Base-by-base conservation (phyloP, 495 filamentous ascomycete species). In the Neurospora sp. region DNA sequence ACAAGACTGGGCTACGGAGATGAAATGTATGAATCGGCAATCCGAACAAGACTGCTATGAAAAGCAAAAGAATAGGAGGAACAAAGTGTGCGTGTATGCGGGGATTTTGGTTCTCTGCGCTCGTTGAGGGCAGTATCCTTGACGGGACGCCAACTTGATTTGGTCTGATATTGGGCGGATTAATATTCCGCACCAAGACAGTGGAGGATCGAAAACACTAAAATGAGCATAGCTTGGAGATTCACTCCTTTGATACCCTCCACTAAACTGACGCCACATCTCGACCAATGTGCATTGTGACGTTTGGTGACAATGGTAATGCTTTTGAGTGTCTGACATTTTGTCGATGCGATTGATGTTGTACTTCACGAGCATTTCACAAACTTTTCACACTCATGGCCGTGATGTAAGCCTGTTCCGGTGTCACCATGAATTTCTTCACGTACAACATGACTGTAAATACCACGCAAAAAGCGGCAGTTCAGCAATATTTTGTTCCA, bases 81-180 rank as follows among this genome's bases (percentile, higher is more conserved):
- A 72, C 66, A 72, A 62, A 44, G 71, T 81, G 79, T 81, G 82
- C 4, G n/a, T 46, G 18, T 20, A 4, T 46, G 42, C n/a, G 8
- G 9, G 9, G 74, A 79, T 77, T 83, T 76, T 39, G 16, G 69
- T 79, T 82, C 78, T 78, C 71, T 72, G 82, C 82, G 76, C 76
- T 83, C 80, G 69, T 81, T 84, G 38, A 31, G 74, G 76, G 70
- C 40, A 5, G 12, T 41, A 41, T 41, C 40, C 18, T 46, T 20
- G n/a, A 23, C n/a, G 9, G 44, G 9, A 3, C n/a, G 44, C 44
- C n/a, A 20, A 11, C 40, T 14, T 41, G 40, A 41, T 5, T 11
- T 20, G 9, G n/a, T 4, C 0, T 4, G 8, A 20, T 49, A 49
- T 49, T 12, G 2, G 44, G 44, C 4, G 20, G 44, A 23, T 11